Base-by-base conservation (phyloP, 164 flowering plant genomes). In the Dillenia suffruticosa region DNA sequence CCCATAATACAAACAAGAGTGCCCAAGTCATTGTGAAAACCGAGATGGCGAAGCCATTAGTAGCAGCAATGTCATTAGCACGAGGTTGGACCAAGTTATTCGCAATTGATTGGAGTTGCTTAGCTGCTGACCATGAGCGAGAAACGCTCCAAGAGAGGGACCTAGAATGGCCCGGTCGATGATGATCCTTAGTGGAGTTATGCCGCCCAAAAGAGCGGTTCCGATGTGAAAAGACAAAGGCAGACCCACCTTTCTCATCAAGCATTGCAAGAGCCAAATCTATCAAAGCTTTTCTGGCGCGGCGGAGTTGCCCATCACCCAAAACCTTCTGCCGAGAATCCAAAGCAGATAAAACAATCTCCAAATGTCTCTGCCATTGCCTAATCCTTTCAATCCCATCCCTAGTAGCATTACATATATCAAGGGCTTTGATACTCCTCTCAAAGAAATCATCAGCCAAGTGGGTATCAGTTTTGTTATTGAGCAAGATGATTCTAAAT, bases 81-180 rank as follows among this genome's bases (percentile, higher is more conserved):
- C 76, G 69, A 0, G 88, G 88, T 0, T 77, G 62, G 1, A 44
- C 63, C 64, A 81, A 68, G 61, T 67, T 74, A 61, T 57, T 72
- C 1, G 76, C 75, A 19, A 84, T 77, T 7, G 79, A 59, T 44
- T 79, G 85, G 50, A 84, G 75, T 49, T 84, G 88, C 72, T 70
- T 77, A 16, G 79, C 71, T 6, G 86, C 88, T 0, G 88, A 84
- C 86, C 88, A 84, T n/a, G 77, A 65, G 5, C 69, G 63, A 8
- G 88, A 81, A 0, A 84, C 82, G 54, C 88, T 81, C 88, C 86
- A 81, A 5, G 88, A 84, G 9, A 77, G 75, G 5, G 86, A 84
- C 2, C 86, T 70, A 8, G 73, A 74, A 64, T 84, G 88, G 12
- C 81, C 78, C 1, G 63, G 40, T 0, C 24, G 52, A 13, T 60